Evolutionary conservation across 2,329 filamentous ascomycete species (phyloP), one percentile per base, ranked within the genome.

Genomic region (Fusarium marasasianum): DNA sequence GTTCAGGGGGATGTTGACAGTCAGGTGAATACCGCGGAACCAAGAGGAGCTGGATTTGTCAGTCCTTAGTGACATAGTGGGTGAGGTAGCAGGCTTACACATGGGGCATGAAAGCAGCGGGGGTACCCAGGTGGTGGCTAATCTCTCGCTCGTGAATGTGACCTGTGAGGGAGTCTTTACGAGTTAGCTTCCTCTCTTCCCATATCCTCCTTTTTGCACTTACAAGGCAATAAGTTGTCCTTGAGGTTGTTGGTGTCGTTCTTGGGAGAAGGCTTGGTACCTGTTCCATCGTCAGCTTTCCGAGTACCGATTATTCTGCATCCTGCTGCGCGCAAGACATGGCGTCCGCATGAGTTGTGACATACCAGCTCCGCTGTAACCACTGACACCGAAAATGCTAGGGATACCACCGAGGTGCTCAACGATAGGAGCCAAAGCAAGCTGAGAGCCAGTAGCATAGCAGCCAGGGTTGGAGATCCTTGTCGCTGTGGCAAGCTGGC

Each of bases 91-190:
- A 55, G 15, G 47, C 70, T 40, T 43, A 67, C 31, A 98, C 95
- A 82, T 98, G 96, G 12, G 96, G 96, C 66, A 96, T 93, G 81
- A 99, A 99, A 11, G 92, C 93, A 17, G 97, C 91, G 24, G 89
- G 85, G 20, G 86, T 87, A 55, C 92, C 93, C 17, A 98, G 89
- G 80, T 97, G 95, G 59, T 85, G 81, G 80, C 92, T 92, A 73
- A 98, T 96, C 82, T 98, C 96, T 53, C 90, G 91, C 87, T 99
- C 96, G 85, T 98, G 96, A 71, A 98, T 94, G 85, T 98, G 96
- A 76, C 95, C 95, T 40, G 94, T 97, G 3, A 83, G 48, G 1
- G 43, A 59, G 48, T 65, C 74, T 77, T 87, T 50, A 6, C 41
- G 61, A 14, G 38, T 71, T 8, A 71, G 66, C 17, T 62, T 44